Evolutionary conservation across 2,329 filamentous ascomycete species (phyloP).

Genomic region (Bimuria novae-zelandiae): DNA sequence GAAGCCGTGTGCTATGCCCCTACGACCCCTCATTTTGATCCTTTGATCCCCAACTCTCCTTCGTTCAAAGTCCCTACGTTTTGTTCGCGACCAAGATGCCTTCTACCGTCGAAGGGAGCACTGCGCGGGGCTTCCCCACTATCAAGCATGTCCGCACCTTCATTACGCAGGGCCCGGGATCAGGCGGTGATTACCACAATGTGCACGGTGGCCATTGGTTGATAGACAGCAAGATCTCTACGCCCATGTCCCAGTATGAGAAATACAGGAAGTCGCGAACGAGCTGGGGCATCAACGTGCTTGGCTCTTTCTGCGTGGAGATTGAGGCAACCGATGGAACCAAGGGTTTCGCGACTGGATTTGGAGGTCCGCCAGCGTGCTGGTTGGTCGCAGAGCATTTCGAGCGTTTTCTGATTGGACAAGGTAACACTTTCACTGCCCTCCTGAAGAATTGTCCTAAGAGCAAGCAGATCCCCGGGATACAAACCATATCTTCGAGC

Average conservation of each 20-base stretch:
- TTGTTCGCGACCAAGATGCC: constrained; percentile 24
- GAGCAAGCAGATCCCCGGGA: constrained; percentile 74
- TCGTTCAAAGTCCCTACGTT: neutral
- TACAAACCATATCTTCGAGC: constrained; percentile 90
- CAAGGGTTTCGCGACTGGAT: constrained; percentile 92
- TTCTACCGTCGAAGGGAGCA: constrained; percentile 22
- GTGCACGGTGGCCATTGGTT: constrained; percentile 77
- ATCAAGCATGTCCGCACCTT: constrained; percentile 78
- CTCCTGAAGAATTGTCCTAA: neutral
- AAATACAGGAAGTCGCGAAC: constrained; percentile 86
- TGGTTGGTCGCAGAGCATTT: constrained; percentile 96
- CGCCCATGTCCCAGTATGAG: constrained; percentile 88
- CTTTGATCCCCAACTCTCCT: constrained; percentile 6
- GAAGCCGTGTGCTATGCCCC: constrained; percentile 15
- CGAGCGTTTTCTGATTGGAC: constrained; percentile 85
- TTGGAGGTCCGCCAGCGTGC: constrained; percentile 89
- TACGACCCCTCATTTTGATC: constrained; percentile 21
- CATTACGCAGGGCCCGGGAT: constrained; percentile 67
- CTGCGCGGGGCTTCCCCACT: constrained; percentile 66
- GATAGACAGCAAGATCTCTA: constrained; percentile 89
- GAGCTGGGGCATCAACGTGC: constrained; percentile 93
- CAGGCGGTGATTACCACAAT: constrained; percentile 89
- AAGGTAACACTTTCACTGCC: constrained; percentile 52
- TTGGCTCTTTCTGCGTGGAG: constrained; percentile 90
- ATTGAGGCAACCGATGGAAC: constrained; percentile 87